These are phyloP conservation scores for Allium sativum DNA, from an alignment of 106 monocot species.

Conservation along the genomic window DNA sequence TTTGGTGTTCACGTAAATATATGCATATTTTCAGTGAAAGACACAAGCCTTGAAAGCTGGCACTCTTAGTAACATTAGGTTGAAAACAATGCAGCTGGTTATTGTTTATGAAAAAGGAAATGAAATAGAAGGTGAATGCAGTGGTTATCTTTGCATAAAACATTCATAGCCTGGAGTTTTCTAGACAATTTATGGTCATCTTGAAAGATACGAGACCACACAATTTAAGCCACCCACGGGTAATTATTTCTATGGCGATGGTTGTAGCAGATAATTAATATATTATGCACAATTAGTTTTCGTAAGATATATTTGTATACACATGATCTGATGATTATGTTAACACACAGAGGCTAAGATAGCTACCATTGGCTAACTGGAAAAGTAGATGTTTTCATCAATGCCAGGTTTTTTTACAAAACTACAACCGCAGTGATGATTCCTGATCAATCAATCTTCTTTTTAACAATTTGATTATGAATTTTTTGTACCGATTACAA, in stretches of 20 bases:
- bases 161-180: constrained; percentile 96
- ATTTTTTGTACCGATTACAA: constrained; percentile 22
- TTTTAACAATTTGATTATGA: no score
- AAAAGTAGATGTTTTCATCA: constrained; percentile 99
- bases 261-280: constrained; percentile 73
- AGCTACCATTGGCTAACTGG: constrained; percentile 97
- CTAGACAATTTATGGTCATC: constrained; percentile 86
- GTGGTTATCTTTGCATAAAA: constrained; percentile 91
- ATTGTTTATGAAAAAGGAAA: constrained; percentile 98
- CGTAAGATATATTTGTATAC: neutral
- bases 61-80: no score
- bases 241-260: constrained; percentile 97
- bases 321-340: constrained; percentile 2
- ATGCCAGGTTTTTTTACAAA: constrained; percentile 81
- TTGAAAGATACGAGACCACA: constrained; percentile 98
- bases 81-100: constrained; percentile 58
- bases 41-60: no score
- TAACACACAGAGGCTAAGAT: constrained; percentile 77
- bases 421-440: no score
- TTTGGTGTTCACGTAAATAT: no score
- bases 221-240: constrained; percentile 93
- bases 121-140: constrained; percentile 93
- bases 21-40: no score
- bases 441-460: no score
- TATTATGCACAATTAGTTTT: neutral